Evolutionary conservation across 306 rosid genomes (phyloP).

Genomic region (Alnus rubra): DNA sequence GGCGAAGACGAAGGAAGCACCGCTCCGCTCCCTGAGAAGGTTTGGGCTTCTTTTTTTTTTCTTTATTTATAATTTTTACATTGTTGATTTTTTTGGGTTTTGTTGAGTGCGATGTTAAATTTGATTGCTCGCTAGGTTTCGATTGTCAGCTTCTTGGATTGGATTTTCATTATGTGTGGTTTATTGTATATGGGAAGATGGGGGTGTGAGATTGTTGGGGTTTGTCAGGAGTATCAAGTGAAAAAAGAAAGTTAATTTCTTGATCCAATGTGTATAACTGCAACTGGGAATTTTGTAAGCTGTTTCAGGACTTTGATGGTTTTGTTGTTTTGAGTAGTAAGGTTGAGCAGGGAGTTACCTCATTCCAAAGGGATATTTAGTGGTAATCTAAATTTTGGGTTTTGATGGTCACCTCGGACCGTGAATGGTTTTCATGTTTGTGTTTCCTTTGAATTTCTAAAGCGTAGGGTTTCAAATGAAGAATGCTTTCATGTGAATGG

Average conservation of each 20-base stretch:
- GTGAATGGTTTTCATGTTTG: not conserved
- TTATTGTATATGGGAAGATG: not conserved
- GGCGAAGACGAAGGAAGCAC: conserved; percentile 72
- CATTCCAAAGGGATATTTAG: not conserved
- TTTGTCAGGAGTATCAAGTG: not conserved
- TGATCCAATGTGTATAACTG: not conserved
- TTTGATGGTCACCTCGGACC: not conserved
- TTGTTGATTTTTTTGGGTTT: not conserved
- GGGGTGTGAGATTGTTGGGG: not conserved
- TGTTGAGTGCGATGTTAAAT: not conserved
- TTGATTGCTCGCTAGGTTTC: too few relatives aligned
- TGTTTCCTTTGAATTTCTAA: not conserved
- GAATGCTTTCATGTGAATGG: not conserved
- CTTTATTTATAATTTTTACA: not conserved
- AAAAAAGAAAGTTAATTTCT: not conserved
- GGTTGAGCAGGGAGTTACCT: not conserved
- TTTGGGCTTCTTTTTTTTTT: conserved; percentile 12
- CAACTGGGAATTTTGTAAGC: not conserved
- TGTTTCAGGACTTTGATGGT: not conserved
- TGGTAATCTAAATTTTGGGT: not conserved
- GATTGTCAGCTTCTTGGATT: too few relatives aligned
- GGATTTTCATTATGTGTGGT: too few relatives aligned
- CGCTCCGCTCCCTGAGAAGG: conserved; percentile 80
- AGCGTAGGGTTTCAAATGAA: not conserved
- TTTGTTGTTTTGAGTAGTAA: not conserved